phyloP scores from a whole-genome alignment of 768 basidiomycete genomes.

The Pleurotus sapidus region DNA sequence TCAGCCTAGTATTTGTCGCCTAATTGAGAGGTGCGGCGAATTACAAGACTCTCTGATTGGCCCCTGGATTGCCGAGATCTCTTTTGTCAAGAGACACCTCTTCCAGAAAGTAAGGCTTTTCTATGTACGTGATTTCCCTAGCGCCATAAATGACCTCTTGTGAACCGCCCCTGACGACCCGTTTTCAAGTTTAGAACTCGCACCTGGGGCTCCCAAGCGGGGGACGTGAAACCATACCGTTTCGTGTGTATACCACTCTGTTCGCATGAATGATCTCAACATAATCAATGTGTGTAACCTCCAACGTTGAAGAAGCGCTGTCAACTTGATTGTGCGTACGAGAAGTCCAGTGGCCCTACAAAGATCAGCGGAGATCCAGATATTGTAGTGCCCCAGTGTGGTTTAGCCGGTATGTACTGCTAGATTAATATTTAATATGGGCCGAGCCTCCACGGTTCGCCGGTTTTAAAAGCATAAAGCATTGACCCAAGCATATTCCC shows the following conservation, averaged over 20 bases:
- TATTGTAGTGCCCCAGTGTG: slow-evolving; percentile 6
- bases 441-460: slow-evolving; percentile 7
- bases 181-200: slow-evolving; percentile 4
- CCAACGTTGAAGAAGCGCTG: background rate
- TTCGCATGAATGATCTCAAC: background rate
- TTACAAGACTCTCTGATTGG: background rate
- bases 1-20: background rate
- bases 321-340: background rate
- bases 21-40: background rate
- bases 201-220: background rate
- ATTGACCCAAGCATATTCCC: slow-evolving; percentile 5
- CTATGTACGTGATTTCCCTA: slow-evolving; percentile 7
- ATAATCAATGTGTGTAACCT: slow-evolving; percentile 1
- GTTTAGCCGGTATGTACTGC: slow-evolving; percentile 8
- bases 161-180: slow-evolving; percentile 5
- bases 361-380: slow-evolving; percentile 9
- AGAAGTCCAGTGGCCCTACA: slow-evolving; percentile 2
- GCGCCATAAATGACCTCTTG: slow-evolving; percentile 6
- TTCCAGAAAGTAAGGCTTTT: slow-evolving; percentile 7
- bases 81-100: slow-evolving; percentile 4
- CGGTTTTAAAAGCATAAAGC: slow-evolving; percentile 10
- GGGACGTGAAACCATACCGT: background rate
- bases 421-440: slow-evolving; percentile 9
- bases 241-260: background rate
- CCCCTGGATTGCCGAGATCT: slow-evolving; percentile 7